Evolutionary conservation across 768 basidiomycete genomes (phyloP), one percentile per base, ranked within the genome.

Genomic region (Boletus sp.): DNA sequence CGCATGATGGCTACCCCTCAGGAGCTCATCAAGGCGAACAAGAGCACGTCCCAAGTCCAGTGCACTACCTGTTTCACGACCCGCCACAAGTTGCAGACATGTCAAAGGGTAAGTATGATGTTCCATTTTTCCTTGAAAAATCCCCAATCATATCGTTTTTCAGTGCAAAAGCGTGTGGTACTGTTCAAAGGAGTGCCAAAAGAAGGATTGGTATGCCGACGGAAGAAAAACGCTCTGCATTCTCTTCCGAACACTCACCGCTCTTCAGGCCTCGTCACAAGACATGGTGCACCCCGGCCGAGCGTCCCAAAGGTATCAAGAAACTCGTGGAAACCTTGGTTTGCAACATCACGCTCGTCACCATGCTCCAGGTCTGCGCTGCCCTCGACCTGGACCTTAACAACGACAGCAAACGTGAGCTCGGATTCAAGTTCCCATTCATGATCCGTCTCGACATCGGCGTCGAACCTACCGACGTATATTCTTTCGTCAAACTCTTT

Each of bases 131-230:
- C 8, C 29, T n/a, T 28, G 9, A 15, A n/a, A 11, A 10, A 20
- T 2, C 6, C 10, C 15, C 9, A 44, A 11, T 18, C 7, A 3
- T 17, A n/a, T 24, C 7, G n/a, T 47, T 40, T 37, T 2, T 5
- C 24, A 64, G 63, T 64, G 63, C 47, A 64, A 64, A 18, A 56
- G 64, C 9, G 58, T 61, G 32, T 61, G 63, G 63, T 64, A 60
- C 51, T 64, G 64, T 45, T 64, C 64, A 12, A 61, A 61, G 42
- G 64, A 61, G 29, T 64, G 64, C 18, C 64, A 64, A 53, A 64
- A 17, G 39, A 61, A 56, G 37, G 55, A 64, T 48, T 64, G 63
- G 63, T 64, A 48, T 10, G 59, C 4, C 4, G 29, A 20, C 10
- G 6, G 1, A 17, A 24, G 24, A 12, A 20, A 14, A 17, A 20